A percentile compares a stretch with the other conserved stretches of the same genome.
phyloP scores from a whole-genome alignment of 2,329 filamentous ascomycete species.

The Fusarium nelsonii region DNA sequence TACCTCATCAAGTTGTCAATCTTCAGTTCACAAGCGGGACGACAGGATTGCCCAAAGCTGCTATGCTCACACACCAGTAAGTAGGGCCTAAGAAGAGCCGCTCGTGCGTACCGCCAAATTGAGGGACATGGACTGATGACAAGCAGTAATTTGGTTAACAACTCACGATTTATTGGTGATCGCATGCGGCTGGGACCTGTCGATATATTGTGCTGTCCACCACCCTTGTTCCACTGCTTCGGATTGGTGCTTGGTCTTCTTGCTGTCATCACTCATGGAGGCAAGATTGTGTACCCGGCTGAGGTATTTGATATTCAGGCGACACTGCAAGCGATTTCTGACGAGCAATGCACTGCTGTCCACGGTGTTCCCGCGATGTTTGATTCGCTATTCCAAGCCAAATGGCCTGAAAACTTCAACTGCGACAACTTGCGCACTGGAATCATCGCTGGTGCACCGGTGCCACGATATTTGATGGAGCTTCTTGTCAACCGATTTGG shows the following conservation, averaged over 20 bases:
- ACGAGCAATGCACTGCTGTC: conserved; percentile 78
- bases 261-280: conserved; percentile 78
- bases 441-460: conserved; percentile 82
- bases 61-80: conserved; percentile 79
- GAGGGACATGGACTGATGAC: conserved; percentile 16
- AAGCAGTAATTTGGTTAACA: conserved; percentile 70
- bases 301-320: conserved; percentile 78
- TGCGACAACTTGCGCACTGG: conserved; percentile 74
- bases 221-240: conserved; percentile 88
- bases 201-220: conserved; percentile 83
- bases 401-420: conserved; percentile 56
- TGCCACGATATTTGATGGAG: conserved; percentile 81
- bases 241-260: conserved; percentile 82
- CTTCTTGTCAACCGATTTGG: conserved; percentile 76
- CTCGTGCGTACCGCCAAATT: not conserved
- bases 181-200: conserved; percentile 75
- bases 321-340: conserved; percentile 73
- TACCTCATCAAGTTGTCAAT: conserved; percentile 77
- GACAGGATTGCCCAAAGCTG: conserved; percentile 78
- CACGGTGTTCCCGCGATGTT: conserved; percentile 91
- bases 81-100: conserved; percentile 35
- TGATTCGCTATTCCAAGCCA: conserved; percentile 70
- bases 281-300: conserved; percentile 80
- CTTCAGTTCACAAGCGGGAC: conserved; percentile 83
- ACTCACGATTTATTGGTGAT: conserved; percentile 78